These are phyloP conservation scores for Leccinellum luteum DNA, from an alignment of 768 basidiomycete genomes.

Conservation along the genomic window DNA sequence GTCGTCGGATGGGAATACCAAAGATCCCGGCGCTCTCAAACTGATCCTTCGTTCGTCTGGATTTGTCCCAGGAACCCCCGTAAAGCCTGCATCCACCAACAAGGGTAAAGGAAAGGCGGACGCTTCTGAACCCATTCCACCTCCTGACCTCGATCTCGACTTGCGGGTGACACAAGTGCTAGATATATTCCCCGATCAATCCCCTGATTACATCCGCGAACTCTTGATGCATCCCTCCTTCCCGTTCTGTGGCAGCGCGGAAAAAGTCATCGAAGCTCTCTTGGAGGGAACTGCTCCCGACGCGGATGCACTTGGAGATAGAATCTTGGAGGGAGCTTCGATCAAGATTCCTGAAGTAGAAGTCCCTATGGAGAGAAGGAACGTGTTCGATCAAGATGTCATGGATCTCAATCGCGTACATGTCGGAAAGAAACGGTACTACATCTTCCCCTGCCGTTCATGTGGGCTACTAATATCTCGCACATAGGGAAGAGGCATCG, in stretches of 20 bases:
- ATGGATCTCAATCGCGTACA: conserved; percentile 62
- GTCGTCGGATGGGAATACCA: conserved; percentile 10
- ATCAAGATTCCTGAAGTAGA: background rate
- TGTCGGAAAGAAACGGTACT: conserved; percentile 65
- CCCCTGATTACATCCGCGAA: conserved; percentile 53
- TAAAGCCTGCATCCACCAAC: background rate
- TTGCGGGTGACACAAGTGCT: conserved; percentile 65
- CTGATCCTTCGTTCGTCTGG: conserved; percentile 65
- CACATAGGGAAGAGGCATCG: conserved; percentile 39
- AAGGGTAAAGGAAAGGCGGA: conserved; percentile 45
- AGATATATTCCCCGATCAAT: conserved; percentile 69
- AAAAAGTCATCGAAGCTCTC: conserved; percentile 67
- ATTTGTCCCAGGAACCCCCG: conserved; percentile 28
- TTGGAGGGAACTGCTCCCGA: conserved; percentile 68
- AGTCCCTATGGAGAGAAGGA: conserved; percentile 49
- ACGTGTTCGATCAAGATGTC: conserved; percentile 71
- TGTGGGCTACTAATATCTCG: conserved; percentile 4
- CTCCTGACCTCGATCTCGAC: conserved; percentile 47
- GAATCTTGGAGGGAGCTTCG: background rate
- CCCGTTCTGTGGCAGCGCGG: conserved; percentile 52
- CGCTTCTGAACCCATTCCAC: conserved; percentile 10
- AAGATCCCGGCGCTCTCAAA: conserved; percentile 57
- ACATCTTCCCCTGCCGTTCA: conserved; percentile 1
- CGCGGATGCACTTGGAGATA: conserved; percentile 27
- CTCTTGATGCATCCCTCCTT: conserved; percentile 49